Percentiles rank a stretch among this genome's conserved stretches.
phyloP scores from a whole-genome alignment of 2,329 filamentous ascomycete species.

The Chaetomium sp. region DNA sequence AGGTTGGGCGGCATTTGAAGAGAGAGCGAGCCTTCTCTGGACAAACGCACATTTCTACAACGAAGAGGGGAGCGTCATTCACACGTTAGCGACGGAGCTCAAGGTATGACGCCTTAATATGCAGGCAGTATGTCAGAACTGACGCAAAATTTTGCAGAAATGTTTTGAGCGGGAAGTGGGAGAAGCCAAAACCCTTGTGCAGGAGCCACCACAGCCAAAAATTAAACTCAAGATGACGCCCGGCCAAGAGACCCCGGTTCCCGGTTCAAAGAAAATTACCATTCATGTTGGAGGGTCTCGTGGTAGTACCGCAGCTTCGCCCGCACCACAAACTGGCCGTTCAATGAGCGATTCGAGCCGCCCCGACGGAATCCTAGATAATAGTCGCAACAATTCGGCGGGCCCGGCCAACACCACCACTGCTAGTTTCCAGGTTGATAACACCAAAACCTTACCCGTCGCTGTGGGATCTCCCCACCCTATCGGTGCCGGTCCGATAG shows the following conservation, averaged over 20 bases:
- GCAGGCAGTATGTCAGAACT: background rate
- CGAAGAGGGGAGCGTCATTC: constrained; percentile 84
- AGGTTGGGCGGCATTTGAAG: constrained; percentile 74
- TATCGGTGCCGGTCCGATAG: constrained; percentile 33
- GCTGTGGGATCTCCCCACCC: constrained; percentile 43
- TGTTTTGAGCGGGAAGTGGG: constrained; percentile 62
- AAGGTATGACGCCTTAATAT: constrained; percentile 48
- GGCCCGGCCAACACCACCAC: constrained; percentile 7
- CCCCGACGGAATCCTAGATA: constrained; percentile 31
- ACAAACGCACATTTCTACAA: constrained; percentile 84
- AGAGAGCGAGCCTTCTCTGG: constrained; percentile 77
- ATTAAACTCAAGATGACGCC: constrained; percentile 70
- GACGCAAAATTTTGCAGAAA: constrained; percentile 40
- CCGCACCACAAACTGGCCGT: constrained; percentile 35
- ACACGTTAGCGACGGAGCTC: constrained; percentile 67
- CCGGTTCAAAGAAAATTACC: constrained; percentile 58
- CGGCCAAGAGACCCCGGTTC: constrained; percentile 36
- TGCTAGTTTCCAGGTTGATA: constrained; percentile 15
- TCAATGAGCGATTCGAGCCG: constrained; percentile 29
- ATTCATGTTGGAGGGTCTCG: constrained; percentile 58
- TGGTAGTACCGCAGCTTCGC: constrained; percentile 48
- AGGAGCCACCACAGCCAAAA: constrained; percentile 66
- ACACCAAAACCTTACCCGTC: constrained; percentile 33
- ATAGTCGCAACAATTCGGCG: constrained; percentile 14
- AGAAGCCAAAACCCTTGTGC: constrained; percentile 64